Base-by-base conservation (phyloP, 148 eudicot species). In the Persicaria tinctoria region DNA sequence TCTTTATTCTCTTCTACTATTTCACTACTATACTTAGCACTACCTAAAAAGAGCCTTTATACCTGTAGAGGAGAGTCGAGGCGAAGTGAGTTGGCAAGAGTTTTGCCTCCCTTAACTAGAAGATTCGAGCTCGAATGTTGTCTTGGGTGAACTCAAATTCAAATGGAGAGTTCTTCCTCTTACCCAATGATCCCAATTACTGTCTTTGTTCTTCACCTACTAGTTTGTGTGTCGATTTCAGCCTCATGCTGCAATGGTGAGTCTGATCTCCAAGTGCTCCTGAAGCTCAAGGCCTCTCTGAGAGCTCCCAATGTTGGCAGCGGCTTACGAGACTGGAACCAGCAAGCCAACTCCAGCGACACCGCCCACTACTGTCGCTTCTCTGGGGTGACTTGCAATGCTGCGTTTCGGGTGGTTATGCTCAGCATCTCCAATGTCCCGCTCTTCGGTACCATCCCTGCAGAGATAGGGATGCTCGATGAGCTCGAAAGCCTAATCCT, bases 311-410 rank as follows among this genome's bases (percentile, higher is more conserved):
- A 44, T 2, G 54, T 17, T 1, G 81, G 82, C 5, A 51, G 74
- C 3, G 86, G 78, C 5, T 85, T 93, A 4, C 46, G 71, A 4
- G 88, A 93, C 80, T 93, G 98, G 97, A 23, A 4, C 10, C 6
- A 49, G 41, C 66, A 60, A 12, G 12, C 8, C 13, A 8, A 48
- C 78, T 54, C 13, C 75, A 3, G 50, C 82, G 8, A 50, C 51
- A 70, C 80, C 4, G 23, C 78, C 0, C 93, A 94, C 83, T 76
- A 94, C 83, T 76, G 66, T 23, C 18, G 77, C 14, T 94, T 91
- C 77, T 70, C 85, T 27, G 97, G 98, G 4, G 83, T 94, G 60
- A 74, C 86, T 0, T 94, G 98, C 78, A 84, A 90, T 75, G 79
- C 55, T 0, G 68, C 50, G 51, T 60, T 48, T 10, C 84, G 87